A percentile compares a stretch with the other conserved stretches of the same genome.
These are phyloP conservation scores for Thermothelomyces thermophilus DNA, from an alignment of 2,329 filamentous ascomycete genomes.

Conservation along the genomic window DNA sequence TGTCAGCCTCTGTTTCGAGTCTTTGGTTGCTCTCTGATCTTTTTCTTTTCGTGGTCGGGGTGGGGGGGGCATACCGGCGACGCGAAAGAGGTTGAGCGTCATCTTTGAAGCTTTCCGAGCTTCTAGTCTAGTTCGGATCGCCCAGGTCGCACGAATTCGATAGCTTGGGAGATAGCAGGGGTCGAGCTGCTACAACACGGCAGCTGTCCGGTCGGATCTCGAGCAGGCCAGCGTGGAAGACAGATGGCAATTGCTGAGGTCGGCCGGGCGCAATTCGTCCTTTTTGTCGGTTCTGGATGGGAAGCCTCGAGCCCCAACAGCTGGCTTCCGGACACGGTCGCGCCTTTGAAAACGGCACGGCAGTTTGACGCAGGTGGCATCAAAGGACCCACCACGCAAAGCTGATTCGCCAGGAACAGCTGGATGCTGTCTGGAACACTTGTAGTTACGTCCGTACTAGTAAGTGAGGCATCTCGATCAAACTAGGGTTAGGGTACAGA, in stretches of 20 bases:
- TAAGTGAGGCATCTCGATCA: too few relatives aligned
- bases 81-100: slow-evolving; percentile 52
- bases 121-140: background rate
- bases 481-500: slow-evolving; percentile 1
- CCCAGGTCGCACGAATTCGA: background rate
- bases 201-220: background rate
- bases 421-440: background rate
- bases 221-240: background rate
- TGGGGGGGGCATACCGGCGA: slow-evolving; percentile 39
- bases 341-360: background rate
- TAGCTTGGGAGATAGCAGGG: background rate
- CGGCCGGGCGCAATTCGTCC: background rate
- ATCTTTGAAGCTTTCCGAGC: slow-evolving; percentile 30
- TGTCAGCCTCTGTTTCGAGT: slow-evolving; percentile 12
- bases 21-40: background rate
- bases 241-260: background rate
- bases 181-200: slow-evolving; percentile 1
- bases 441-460: too few relatives aligned
- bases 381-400: background rate
- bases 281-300: background rate
- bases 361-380: background rate
- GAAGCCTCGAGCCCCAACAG: background rate
- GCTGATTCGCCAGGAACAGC: background rate
- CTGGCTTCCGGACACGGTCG: slow-evolving; percentile 1
- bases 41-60: background rate